Base-by-base conservation (phyloP, 2,329 filamentous ascomycete species). In the Fusarium verticillioides region DNA sequence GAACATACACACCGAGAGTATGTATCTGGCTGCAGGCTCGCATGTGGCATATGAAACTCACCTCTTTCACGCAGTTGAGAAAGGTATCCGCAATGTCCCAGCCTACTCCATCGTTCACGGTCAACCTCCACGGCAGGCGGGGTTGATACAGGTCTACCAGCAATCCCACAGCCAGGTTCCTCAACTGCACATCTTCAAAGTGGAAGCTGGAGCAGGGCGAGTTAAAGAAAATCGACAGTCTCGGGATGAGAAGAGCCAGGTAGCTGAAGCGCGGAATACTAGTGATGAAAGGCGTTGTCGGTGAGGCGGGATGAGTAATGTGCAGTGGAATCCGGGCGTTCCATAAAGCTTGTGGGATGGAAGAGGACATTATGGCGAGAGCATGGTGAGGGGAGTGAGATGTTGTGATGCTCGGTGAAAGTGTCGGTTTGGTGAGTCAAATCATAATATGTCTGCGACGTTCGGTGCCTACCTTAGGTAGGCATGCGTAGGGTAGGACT, bases 11-110 rank as follows among this genome's bases (percentile, higher is more conserved):
- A 23, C 23, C 34, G 15, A 23, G 11, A 26, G 12, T 16, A 21
- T 11, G 9, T 47, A 21, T 26, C 15, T 19, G 18, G 26, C 21
- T 36, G 13, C 16, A 11, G 13, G 2, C 19, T 21, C 11, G 32
- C 21, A 13, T 9, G 34, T 11, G 21, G 39, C 8, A 36, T 32
- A 28, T 16, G 42, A 15, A 26, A 79, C 84, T 77, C 65, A 87
- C 87, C 83, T 92, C 90, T 79, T 92, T 92, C 70, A 88, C 88
- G 63, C 87, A 87, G 79, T 92, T 92, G 63, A 91, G 84, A 73
- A 91, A 92, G 0, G 89, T 90, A 78, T 91, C 89, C 46, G 82
- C 85, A 54, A 90, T 89, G 74, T 90, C 88, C 88, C 88, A 90
- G 54, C 85, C 86, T 37, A 85, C 78, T 23, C 88, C 88, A 65